Conservation (phyloP, 2,329 filamentous ascomycete genomes). For the Gremmenia infestans region DNA sequence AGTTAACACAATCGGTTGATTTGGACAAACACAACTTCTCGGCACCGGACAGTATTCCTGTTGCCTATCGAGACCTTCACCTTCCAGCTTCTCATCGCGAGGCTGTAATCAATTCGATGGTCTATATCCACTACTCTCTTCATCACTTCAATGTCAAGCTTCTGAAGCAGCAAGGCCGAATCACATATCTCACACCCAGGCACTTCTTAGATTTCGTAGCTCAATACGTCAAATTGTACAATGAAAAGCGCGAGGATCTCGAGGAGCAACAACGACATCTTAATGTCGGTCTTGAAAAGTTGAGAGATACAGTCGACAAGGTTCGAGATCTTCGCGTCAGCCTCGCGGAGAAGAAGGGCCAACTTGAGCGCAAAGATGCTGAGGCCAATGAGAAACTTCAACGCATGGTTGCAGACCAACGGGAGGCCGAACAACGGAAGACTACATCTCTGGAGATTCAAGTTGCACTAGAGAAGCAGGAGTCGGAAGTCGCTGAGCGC, state of each 20-base stretch:
- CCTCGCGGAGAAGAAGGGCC: constrained; percentile 88
- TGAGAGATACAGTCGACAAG: constrained; percentile 95
- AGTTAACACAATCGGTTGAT: constrained; percentile 94
- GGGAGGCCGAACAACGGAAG: constrained; percentile 89
- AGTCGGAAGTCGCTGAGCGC: constrained; percentile 77
- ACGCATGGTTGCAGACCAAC: constrained; percentile 94
- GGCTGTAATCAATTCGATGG: constrained; percentile 95
- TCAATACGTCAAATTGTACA: constrained; percentile 95
- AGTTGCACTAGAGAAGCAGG: constrained; percentile 79
- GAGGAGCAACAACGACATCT: constrained; percentile 98
- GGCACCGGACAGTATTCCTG: constrained; percentile 85
- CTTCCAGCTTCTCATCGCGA: constrained; percentile 88
- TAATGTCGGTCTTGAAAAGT: constrained; percentile 95
- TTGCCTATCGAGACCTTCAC: constrained; percentile 80
- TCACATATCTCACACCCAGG: constrained; percentile 89
- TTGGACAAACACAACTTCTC: constrained; percentile 81
- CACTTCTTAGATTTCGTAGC: constrained; percentile 98
- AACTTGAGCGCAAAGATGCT: constrained; percentile 87
- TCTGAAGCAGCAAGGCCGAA: constrained; percentile 84
- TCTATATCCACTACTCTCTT: constrained; percentile 95
- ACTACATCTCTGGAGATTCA: constrained; percentile 85
- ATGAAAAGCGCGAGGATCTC: constrained; percentile 95
- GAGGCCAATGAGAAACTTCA: constrained; percentile 97
- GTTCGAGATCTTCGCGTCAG: constrained; percentile 87
- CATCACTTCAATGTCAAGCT: constrained; percentile 85